A percentile compares a stretch with the other conserved stretches of the same genome.
Conservation (phyloP, 2,329 filamentous ascomycete genomes). For the Gaeumannomyces sp. region DNA sequence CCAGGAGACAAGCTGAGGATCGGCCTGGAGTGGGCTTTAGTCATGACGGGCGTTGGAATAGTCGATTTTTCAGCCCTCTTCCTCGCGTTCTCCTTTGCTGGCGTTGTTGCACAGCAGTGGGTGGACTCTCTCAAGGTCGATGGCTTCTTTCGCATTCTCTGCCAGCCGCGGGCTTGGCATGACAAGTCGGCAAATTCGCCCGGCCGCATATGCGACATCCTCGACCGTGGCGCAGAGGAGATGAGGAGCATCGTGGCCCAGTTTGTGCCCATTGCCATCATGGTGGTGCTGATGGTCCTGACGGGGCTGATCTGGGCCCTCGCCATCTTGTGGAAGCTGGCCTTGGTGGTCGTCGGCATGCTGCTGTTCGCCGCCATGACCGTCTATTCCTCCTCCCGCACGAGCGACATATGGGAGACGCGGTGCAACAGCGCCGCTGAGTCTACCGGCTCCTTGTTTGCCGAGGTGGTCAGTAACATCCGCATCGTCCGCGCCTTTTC, state of each 20-base stretch:
- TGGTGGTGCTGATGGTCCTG: slow-evolving; percentile 59
- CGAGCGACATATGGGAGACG: slow-evolving; percentile 67
- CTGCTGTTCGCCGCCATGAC: slow-evolving; percentile 66
- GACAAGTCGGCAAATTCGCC: slow-evolving; percentile 57
- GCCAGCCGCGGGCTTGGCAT: slow-evolving; percentile 76
- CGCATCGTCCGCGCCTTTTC: slow-evolving; percentile 70
- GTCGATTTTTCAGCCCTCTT: slow-evolving; percentile 62
- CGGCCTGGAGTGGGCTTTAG: slow-evolving; percentile 60
- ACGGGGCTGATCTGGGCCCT: slow-evolving; percentile 73
- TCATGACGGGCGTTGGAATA: slow-evolving; percentile 61
- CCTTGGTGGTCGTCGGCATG: slow-evolving; percentile 66
- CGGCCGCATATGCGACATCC: slow-evolving; percentile 57
- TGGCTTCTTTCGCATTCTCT: slow-evolving; percentile 63
- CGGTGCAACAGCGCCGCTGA: slow-evolving; percentile 59
- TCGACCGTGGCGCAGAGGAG: slow-evolving; percentile 81
- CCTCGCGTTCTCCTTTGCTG: slow-evolving; percentile 63
- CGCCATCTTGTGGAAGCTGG: slow-evolving; percentile 70
- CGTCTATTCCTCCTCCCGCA: slow-evolving; percentile 57
- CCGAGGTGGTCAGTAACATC: slow-evolving; percentile 73
- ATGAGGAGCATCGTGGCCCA: slow-evolving; percentile 76
- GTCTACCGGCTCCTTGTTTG: slow-evolving; percentile 55
- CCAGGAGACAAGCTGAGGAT: slow-evolving; percentile 38
- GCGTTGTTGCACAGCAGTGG: slow-evolving; percentile 69
- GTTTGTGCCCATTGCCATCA: slow-evolving; percentile 65
- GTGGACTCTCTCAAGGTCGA: slow-evolving; percentile 62